A percentile compares a stretch with the other conserved stretches of the same genome.
Conservation (phyloP, 148 eudicot species). For the Tetragonia tetragonoides region DNA sequence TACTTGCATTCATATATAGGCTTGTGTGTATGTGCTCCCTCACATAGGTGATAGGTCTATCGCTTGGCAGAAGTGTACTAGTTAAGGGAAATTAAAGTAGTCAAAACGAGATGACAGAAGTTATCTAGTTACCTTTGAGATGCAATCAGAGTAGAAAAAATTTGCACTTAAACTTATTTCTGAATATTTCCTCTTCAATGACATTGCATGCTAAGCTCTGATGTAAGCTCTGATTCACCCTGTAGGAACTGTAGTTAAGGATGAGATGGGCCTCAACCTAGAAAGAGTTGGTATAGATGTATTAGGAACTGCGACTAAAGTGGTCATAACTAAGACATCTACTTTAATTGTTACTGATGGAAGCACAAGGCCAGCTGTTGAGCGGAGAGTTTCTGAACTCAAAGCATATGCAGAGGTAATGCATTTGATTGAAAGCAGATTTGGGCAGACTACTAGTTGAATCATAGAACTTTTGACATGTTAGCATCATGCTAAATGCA, state of each 20-base stretch:
- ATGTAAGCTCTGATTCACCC: background rate
- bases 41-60: background rate
- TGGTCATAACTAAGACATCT: conserved; percentile 68
- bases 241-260: conserved; percentile 83
- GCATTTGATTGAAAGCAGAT: conserved; percentile 9
- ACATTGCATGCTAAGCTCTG: background rate
- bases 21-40: background rate
- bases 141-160: background rate
- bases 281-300: conserved; percentile 60
- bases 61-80: background rate
- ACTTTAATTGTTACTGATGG: conserved; percentile 88
- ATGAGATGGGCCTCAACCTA: conserved; percentile 68
- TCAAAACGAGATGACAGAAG: too few species aligned
- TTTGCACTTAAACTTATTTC: background rate
- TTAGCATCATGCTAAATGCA: background rate
- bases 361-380: conserved; percentile 66
- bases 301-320: conserved; percentile 72
- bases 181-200: background rate
- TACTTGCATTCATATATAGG: background rate
- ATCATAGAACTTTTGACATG: background rate
- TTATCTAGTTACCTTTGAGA: too few species aligned
- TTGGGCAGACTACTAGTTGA: background rate
- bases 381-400: conserved; percentile 61
- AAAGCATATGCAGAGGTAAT: conserved; percentile 69
- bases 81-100: background rate